Percentiles rank a stretch among this genome's conserved stretches.
Evolutionary conservation across 768 basidiomycete genomes (phyloP).

Genomic region (Mrakia blollopis): DNA sequence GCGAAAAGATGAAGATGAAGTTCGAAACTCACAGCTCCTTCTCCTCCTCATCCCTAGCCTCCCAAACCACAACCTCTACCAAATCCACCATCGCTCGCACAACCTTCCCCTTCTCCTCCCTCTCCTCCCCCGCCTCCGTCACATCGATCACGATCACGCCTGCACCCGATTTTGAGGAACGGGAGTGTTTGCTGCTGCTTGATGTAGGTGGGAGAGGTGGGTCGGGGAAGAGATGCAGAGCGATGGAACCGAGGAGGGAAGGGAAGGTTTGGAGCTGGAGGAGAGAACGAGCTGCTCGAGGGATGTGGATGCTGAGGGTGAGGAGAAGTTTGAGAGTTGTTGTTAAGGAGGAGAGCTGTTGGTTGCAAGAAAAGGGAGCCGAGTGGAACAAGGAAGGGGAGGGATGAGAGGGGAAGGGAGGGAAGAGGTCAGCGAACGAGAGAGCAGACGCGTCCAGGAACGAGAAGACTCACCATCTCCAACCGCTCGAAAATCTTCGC

Average conservation of each 20-base stretch:
- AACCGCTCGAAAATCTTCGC: conserved; percentile 12
- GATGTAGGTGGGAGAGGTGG: neutral
- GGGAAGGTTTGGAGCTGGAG: conserved; percentile 22
- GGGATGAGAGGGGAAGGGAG: neutral
- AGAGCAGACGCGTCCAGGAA: too few species aligned
- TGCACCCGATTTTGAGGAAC: neutral
- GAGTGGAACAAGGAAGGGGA: neutral
- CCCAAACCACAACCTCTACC: conserved; percentile 18
- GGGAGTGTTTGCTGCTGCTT: neutral
- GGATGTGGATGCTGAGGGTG: conserved; percentile 16
- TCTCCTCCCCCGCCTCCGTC: neutral
- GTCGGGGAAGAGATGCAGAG: neutral
- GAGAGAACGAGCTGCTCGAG: conserved; percentile 16
- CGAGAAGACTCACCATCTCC: neutral
- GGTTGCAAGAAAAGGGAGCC: too few species aligned
- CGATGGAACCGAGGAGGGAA: conserved; percentile 19
- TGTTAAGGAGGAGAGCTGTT: neutral
- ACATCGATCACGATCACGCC: neutral
- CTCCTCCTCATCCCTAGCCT: conserved; percentile 12
- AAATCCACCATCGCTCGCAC: conserved; percentile 10
- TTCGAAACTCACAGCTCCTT: neutral
- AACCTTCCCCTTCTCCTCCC: neutral
- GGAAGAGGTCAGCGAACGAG: neutral
- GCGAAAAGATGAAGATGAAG: too few species aligned
- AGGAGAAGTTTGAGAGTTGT: conserved; percentile 14